These are phyloP conservation scores for Proliferodiscus dingleyae DNA, from an alignment of 2,329 filamentous ascomycete genomes.

Conservation along the genomic window DNA sequence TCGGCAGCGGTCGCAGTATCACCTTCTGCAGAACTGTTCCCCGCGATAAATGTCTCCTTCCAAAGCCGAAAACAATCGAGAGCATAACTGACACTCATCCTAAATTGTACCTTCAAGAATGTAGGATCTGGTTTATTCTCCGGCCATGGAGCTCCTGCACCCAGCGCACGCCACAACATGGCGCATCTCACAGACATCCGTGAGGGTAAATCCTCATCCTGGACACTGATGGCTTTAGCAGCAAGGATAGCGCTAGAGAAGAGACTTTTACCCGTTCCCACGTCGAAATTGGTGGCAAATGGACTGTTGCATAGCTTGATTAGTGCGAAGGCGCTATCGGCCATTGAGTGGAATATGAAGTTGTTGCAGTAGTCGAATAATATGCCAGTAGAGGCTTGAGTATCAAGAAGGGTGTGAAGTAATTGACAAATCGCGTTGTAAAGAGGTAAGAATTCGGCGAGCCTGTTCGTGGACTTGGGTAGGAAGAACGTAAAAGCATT, in stretches of 20 bases:
- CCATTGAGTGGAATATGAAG: constrained; percentile 64
- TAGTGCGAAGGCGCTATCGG: constrained; percentile 59
- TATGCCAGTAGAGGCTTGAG: constrained; percentile 29
- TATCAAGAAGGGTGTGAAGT: constrained; percentile 15
- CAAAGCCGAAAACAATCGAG: constrained; percentile 66
- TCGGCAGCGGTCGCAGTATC: too few species aligned
- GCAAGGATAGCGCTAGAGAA: constrained; percentile 56
- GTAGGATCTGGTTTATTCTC: constrained; percentile 39
- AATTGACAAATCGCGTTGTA: constrained; percentile 32
- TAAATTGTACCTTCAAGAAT: constrained; percentile 59
- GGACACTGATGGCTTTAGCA: constrained; percentile 55
- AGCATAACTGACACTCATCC: constrained; percentile 63
- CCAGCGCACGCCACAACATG: constrained; percentile 50
- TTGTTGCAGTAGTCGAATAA: constrained; percentile 44
- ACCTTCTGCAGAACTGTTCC: too few species aligned
- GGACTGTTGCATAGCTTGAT: constrained; percentile 63
- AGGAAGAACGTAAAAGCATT: constrained; percentile 22
- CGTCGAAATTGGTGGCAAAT: constrained; percentile 52
- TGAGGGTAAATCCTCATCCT: constrained; percentile 58
- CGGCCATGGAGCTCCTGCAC: constrained; percentile 5
- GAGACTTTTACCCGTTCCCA: constrained; percentile 49
- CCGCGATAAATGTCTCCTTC: too few species aligned
- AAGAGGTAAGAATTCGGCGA: constrained; percentile 41
- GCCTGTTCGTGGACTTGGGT: constrained; percentile 35
- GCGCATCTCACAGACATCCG: constrained; percentile 61